Conservation (phyloP, 768 basidiomycete genomes). For the Collybia sp. region DNA sequence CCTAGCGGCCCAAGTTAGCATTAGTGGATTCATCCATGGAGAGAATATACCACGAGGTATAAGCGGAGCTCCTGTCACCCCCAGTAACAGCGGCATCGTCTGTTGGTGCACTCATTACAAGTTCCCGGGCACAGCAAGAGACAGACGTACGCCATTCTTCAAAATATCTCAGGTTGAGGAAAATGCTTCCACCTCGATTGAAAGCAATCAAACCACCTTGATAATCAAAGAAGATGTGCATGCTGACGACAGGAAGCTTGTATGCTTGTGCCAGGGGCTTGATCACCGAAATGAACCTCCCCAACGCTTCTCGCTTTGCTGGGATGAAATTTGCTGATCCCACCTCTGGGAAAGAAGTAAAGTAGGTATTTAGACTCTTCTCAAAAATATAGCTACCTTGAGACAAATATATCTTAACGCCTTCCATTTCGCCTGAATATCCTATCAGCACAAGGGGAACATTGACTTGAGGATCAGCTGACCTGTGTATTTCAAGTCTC, state of each 20-base stretch:
- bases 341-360: slow-evolving; percentile 41
- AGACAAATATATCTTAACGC: slow-evolving; percentile 58
- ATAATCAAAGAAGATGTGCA: slow-evolving; percentile 87
- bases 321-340: slow-evolving; percentile 46
- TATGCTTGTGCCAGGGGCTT: slow-evolving; percentile 66
- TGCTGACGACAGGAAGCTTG: slow-evolving; percentile 60
- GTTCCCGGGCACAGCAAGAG: not conserved
- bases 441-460: slow-evolving; percentile 3
- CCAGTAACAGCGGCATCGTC: slow-evolving; percentile 65
- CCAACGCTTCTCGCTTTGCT: slow-evolving; percentile 50
- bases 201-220: slow-evolving; percentile 87
- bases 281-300: slow-evolving; percentile 72
- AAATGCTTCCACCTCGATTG: slow-evolving; percentile 85
- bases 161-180: slow-evolving; percentile 83
- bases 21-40: not conserved
- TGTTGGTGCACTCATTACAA: slow-evolving; percentile 18
- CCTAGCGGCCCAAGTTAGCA: slow-evolving; percentile 31
- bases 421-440: slow-evolving; percentile 51
- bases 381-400: slow-evolving; percentile 37
- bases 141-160: slow-evolving; percentile 78
- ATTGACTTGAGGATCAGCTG: slow-evolving; percentile 10
- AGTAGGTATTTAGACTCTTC: not conserved
- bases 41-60: slow-evolving; percentile 75
- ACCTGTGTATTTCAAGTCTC: slow-evolving; percentile 63
- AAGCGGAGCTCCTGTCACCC: slow-evolving; percentile 55